Conservation (phyloP, 2,329 filamentous ascomycete species). For the Penicillium sp. region DNA sequence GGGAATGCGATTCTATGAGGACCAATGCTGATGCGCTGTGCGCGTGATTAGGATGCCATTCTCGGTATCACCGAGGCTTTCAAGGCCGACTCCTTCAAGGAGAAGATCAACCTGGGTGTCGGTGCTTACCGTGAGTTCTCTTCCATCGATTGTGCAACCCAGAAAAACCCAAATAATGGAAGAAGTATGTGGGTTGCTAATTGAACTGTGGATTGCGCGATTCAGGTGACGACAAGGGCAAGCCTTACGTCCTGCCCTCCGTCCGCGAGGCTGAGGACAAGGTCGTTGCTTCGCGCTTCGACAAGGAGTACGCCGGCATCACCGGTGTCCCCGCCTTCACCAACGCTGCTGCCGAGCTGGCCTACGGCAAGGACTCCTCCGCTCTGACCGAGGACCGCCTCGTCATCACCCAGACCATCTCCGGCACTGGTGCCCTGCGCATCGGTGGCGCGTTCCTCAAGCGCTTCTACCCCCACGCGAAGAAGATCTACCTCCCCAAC, state of each 20-base stretch:
- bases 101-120: constrained; percentile 99
- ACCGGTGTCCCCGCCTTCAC: constrained; percentile 95
- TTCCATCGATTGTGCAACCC: neutral
- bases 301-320: constrained; percentile 99
- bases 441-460: constrained; percentile 93
- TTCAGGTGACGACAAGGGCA: constrained; percentile 83
- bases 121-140: constrained; percentile 80
- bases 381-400: constrained; percentile 76
- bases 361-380: constrained; percentile 81
- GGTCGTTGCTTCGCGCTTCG: constrained; percentile 75
- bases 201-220: neutral
- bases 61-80: constrained; percentile 87
- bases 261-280: constrained; percentile 88
- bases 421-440: constrained; percentile 92
- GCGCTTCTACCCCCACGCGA: constrained; percentile 87
- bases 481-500: constrained; percentile 95
- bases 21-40: constrained; percentile 35
- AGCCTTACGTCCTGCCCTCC: constrained; percentile 96
- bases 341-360: constrained; percentile 85
- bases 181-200: constrained; percentile 3
- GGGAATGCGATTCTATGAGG: constrained; percentile 12
- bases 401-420: constrained; percentile 96
- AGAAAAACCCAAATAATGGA: neutral
- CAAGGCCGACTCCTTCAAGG: constrained; percentile 90
- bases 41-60: constrained; percentile 49